Evolutionary conservation across 306 rosid genomes (phyloP), one percentile per base, ranked within the genome.

Genomic region (Benincasa hispida): DNA sequence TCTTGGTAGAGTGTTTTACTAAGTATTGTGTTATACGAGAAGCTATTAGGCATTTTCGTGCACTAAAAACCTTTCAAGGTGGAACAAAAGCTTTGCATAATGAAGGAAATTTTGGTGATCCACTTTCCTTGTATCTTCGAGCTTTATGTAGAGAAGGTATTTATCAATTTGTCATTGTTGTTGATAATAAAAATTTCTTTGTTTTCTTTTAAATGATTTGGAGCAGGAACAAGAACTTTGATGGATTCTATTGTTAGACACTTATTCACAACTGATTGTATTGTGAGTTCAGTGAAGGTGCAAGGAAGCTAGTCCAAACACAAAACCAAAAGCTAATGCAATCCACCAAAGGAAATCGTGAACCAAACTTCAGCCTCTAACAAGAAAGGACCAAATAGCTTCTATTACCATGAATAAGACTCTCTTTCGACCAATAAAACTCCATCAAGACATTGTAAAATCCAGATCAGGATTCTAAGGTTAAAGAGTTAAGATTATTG

Each of bases 31-130:
- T 90, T 5, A 79, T 90, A 78, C 84, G 87, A 57, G 97, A 93
- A 88, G 96, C 98, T 47, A 93, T 91, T 79, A 89, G 98, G 82
- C 98, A 93, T 87, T 93, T 93, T 51, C 94, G 95, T 79, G 98
- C 97, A 60, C 98, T 93, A 76, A 84, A 39, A 81, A 83, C 82
- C 76, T 87, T 90, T 81, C 88, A 88, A 81, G 91, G 88, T 39
- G 97, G 98, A 77, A 91, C 81, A 24, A 77, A 54, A 86, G 83
- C 86, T 79, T 88, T 93, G 77, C 92, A 93, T 76, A 66, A 78
- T 82, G 94, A 86, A 78, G 98, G 96, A 84, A 87, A 85, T 83
- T 82, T 84, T 77, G 97, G 94, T 67, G 98, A 93, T 84, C 98
- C 98, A 63, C 93, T 93, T 61, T 91, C 98, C 34, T 83, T 93